phyloP scores from a whole-genome alignment of 2,329 filamentous ascomycete genomes.

The Aspergillus spinulosporus region DNA sequence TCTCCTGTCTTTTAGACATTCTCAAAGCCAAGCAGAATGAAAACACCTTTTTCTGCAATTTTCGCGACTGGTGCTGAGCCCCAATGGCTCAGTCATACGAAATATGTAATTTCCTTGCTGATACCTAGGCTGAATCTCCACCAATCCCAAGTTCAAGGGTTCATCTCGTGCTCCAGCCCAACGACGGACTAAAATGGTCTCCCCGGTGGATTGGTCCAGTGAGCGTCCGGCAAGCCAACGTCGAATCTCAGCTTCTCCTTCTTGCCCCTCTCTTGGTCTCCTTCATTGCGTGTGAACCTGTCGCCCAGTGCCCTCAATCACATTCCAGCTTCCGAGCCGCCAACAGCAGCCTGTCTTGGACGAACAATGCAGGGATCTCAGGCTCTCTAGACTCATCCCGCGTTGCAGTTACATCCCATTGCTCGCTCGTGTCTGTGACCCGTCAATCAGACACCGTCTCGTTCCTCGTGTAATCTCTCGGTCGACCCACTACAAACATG shows the following conservation, averaged over 20 bases:
- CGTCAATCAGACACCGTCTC: not conserved
- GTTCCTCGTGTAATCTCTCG: constrained; percentile 9
- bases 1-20: too few species aligned
- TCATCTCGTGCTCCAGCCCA: constrained; percentile 9
- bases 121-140: constrained; percentile 11
- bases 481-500: constrained; percentile 11
- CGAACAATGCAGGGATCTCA: constrained; percentile 7
- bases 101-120: constrained; percentile 7
- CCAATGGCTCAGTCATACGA: not conserved
- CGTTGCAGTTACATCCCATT: constrained; percentile 2
- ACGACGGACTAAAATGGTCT: constrained; percentile 1
- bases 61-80: not conserved
- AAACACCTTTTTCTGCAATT: not conserved
- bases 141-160: constrained; percentile 9
- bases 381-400: constrained; percentile 3
- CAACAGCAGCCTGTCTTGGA: not conserved
- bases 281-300: not conserved
- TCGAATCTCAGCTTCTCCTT: not conserved
- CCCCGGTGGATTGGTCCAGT: constrained; percentile 7
- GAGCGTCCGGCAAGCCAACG: constrained; percentile 1
- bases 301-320: not conserved
- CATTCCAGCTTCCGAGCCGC: constrained; percentile 1
- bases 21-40: not conserved
- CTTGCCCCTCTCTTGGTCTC: not conserved
- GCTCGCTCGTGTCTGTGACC: not conserved